Base-by-base conservation (phyloP, 2,329 filamentous ascomycete genomes). In the Metarhizium anisopliae region DNA sequence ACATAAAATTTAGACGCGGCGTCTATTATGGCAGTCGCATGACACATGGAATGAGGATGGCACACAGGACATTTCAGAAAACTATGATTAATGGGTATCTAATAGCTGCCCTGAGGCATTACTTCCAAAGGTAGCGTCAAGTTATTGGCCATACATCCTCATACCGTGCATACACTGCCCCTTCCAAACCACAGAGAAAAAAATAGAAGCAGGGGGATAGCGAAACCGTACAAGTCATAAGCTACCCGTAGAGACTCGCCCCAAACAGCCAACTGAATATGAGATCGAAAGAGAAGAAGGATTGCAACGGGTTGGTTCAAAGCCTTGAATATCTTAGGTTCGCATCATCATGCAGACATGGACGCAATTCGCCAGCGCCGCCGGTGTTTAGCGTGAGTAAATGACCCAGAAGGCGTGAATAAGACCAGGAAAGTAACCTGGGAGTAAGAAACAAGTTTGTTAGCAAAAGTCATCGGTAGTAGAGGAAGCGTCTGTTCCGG, bases 351-450 rank as follows among this genome's bases (percentile, higher is more conserved):
- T 25, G 25, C 32, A 35, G 32, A 35, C 32, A 11, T 35, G 32
- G 10, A 35, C 6, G 32, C 4, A 40, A 16, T 16, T 16, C 38
- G 38, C 3, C 11, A 40, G 3, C 38, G 38, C 5, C 14, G 4
- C 14, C 16, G 20, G 1, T 20, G n/a, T 45, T 20, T 45, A 16
- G 5, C 14, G 38, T 4, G n/a, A 1, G 25, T 4, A 4, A 20
- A 95, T 94, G 68, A 95, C 92, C 81, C 94, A 95, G 77, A 95
- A 76, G 59, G 91, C 91, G 79, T 96, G 91, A 72, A 95, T 90
- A 77, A 95, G 92, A 73, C 90, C 89, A 61, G 87, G 87, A 67
- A 92, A 81, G 70, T 79, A 79, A 68, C 76, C 76, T 77, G 53
- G 40, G 20, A n/a, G 20, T 18, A 40, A 16, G n/a, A n/a, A 18